Percentiles rank a stretch among this genome's conserved stretches.
phyloP scores from a whole-genome alignment of 805 yeast species.

The Pichia membranifaciens region DNA sequence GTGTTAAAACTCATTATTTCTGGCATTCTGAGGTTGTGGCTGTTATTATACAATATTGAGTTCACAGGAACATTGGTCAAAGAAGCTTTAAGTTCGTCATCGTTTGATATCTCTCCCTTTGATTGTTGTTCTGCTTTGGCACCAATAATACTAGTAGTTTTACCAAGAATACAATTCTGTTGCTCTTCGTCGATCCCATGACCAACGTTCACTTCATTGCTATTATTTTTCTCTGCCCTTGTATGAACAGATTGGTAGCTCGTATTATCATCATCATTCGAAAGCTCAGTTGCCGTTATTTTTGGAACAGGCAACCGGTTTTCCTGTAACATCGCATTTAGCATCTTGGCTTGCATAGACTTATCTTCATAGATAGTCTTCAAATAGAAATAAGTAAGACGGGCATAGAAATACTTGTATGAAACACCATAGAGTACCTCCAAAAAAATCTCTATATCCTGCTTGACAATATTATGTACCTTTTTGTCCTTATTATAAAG shows the following conservation, averaged over 20 bases:
- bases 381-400: constrained; percentile 46
- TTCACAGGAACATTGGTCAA: background rate
- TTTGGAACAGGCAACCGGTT: no score
- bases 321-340: constrained; percentile 1
- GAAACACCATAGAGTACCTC: constrained; percentile 36
- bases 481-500: constrained; percentile 30
- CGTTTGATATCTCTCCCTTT: no score
- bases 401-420: constrained; percentile 48
- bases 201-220: no score
- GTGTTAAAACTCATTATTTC: background rate
- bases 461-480: constrained; percentile 22
- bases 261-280: no score
- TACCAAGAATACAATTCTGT: no score
- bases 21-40: background rate
- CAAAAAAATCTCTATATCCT: constrained; percentile 21
- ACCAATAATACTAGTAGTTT: no score
- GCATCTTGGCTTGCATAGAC: constrained; percentile 14
- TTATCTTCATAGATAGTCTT: constrained; percentile 36
- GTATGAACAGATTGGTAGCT: no score
- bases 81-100: background rate
- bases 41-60: constrained; percentile 9
- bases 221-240: no score
- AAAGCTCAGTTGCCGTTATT: no score
- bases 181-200: no score
- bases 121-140: no score